Conservation (phyloP, 116 monocot species). For the Phalaenopsis hybrid region DNA sequence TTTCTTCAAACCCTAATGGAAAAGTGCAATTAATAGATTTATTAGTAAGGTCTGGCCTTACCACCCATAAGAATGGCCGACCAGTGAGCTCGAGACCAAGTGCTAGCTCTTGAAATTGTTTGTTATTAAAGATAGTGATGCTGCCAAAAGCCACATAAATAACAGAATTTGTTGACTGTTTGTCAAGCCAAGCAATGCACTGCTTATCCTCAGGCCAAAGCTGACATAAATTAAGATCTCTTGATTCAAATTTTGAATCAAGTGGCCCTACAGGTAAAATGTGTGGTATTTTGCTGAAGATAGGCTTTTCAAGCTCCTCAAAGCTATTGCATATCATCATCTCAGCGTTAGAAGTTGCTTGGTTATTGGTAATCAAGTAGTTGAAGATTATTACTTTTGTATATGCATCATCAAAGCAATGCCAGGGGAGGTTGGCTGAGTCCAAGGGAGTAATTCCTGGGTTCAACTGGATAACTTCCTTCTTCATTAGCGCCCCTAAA, state of each 20-base stretch:
- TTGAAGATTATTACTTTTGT: conserved; percentile 2
- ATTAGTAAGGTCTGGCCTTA: too few relatives aligned
- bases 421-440: conserved; percentile 1
- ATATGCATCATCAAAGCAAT: conserved; percentile 4
- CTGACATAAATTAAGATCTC: not conserved
- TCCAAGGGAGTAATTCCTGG: not conserved
- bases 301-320: not conserved
- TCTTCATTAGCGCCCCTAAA: not conserved
- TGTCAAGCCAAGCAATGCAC: conserved; percentile 11
- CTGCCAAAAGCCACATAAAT: not conserved
- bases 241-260: not conserved
- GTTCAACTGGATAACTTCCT: not conserved
- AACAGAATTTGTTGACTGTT: not conserved
- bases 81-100: too few relatives aligned
- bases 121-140: not conserved
- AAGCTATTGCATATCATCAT: conserved; percentile 13
- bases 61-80: too few relatives aligned
- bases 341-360: not conserved
- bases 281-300: not conserved
- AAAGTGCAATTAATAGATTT: too few relatives aligned
- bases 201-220: conserved; percentile 10
- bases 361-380: not conserved
- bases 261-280: not conserved
- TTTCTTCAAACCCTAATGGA: too few relatives aligned
- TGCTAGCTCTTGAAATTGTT: too few relatives aligned